These are phyloP conservation scores for Saccharomyces hybrid DNA, from an alignment of 1,139 yeast genomes.

Conservation along the genomic window DNA sequence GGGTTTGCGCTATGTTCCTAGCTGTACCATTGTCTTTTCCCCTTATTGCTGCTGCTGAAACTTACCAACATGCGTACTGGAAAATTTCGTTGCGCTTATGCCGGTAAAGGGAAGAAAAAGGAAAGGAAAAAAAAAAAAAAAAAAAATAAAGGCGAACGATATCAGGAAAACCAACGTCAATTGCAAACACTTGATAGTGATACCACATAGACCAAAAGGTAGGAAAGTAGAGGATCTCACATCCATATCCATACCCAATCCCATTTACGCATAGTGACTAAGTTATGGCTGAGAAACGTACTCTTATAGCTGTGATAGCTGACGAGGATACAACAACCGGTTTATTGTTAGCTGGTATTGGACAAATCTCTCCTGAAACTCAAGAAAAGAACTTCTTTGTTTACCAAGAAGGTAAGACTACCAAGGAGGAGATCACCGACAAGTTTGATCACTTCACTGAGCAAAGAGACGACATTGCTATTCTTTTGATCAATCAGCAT, in stretches of 20 bases:
- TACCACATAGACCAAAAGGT: not conserved
- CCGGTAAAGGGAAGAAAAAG: not conserved
- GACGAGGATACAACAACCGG: slow-evolving; percentile 98
- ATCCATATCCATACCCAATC: not conserved
- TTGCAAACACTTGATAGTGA: not conserved
- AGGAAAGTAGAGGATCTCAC: not conserved
- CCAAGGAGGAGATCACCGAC: slow-evolving; percentile 64
- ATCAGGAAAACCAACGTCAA: not conserved
- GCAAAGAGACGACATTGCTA: slow-evolving; percentile 84
- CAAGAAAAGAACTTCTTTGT: slow-evolving; percentile 73
- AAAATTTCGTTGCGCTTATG: not conserved
- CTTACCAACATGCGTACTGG: not conserved
- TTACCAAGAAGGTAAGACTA: slow-evolving; percentile 73
- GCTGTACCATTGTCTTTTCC: not conserved
- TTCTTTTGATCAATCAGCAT: slow-evolving; percentile 86
- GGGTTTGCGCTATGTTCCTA: not conserved
- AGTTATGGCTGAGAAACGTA: slow-evolving; percentile 47
- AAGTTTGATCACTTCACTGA: slow-evolving; percentile 71
- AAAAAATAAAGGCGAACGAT: not conserved
- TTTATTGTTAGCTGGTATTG: slow-evolving; percentile 88
- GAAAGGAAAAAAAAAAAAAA: not conserved
- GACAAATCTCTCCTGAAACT: slow-evolving; percentile 59
- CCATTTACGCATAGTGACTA: not conserved
- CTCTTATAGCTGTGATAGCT: slow-evolving; percentile 84
- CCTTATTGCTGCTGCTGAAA: not conserved